Base-by-base conservation (phyloP, 495 filamentous ascomycete species). In the Aspergillus campestris region DNA sequence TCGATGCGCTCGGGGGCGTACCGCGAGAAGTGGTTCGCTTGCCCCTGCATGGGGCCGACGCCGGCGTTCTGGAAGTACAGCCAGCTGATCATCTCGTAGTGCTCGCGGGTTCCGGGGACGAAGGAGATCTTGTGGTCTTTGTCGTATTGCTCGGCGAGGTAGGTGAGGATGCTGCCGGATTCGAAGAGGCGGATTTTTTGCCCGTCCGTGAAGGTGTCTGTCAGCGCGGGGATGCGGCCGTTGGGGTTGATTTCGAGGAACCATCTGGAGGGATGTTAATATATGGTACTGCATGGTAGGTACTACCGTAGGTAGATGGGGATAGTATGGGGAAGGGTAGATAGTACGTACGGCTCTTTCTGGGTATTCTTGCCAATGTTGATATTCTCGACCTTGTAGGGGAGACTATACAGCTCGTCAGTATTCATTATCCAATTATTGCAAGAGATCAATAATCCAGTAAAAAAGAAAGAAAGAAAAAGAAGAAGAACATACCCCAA, bases 161-260 rank as follows among this genome's bases (percentile, higher is more conserved):
- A 96, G 55, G 89, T 82, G 72, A 95, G 71, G 57, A 95, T 94
- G 45, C 82, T 72, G 40, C 87, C 90, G 49, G 79, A 84, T 63
- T 95, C 90, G 56, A 94, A 95, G 4, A 95, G 52, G 12, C 74
- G 68, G 62, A 94, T 89, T 30, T 69, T 66, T 53, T 84, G 71
- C 45, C 88, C 87, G 59, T 92, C 84, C 1, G 51, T 53, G 56
- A 83, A 79, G 8, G 75, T 80, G 61, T 95, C 91, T 18, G 85
- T 90, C 18, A 96, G 53, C 11, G 90, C 90, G n/a, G 90, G 90
- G 54, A 95, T 94, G 46, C 91, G 87, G 53, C 90, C 90, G 58
- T 96, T 95, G 42, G 90, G 90, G 67, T 95, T 95, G 64, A 96
- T 92, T 32, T 79, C 80, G 34, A 94, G 75, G 70, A 91, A 96